Conservation (phyloP, 345 rosid genomes). For the Linum lewisii region DNA sequence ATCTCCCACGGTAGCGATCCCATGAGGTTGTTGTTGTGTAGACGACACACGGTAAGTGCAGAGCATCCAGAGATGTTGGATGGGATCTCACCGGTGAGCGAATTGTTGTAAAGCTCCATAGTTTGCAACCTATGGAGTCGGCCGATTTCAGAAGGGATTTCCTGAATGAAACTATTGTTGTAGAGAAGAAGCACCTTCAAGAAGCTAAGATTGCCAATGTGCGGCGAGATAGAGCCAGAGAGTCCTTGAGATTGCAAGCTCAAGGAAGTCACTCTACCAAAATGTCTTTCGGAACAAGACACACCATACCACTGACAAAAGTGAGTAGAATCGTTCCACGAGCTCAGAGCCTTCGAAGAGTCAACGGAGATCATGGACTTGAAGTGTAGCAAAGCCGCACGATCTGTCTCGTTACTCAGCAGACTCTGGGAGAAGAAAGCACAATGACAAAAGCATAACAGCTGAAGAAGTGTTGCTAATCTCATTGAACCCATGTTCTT, state of each 20-base stretch:
- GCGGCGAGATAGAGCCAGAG: slow-evolving; percentile 7
- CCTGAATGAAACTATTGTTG: slow-evolving; percentile 2
- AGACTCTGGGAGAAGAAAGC: too few species aligned
- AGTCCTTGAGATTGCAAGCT: not conserved
- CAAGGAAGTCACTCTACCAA: not conserved
- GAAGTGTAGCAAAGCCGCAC: slow-evolving; percentile 9
- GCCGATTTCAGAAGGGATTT: slow-evolving; percentile 16
- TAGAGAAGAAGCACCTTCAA: not conserved
- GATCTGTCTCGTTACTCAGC: slow-evolving; percentile 3
- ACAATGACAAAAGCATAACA: too few species aligned
- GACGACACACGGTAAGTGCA: not conserved
- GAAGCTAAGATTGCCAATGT: slow-evolving; percentile 14
- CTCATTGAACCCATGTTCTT: too few species aligned
- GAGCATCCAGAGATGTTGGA: slow-evolving; percentile 7
- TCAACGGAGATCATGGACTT: not conserved
- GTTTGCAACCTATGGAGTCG: not conserved
- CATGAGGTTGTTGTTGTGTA: not conserved
- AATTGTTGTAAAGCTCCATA: not conserved
- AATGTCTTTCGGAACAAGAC: not conserved
- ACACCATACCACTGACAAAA: slow-evolving; percentile 11
- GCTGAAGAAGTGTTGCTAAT: too few species aligned
- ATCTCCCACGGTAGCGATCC: slow-evolving; percentile 11
- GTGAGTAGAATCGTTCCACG: slow-evolving; percentile 7
- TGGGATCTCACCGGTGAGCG: slow-evolving; percentile 15
- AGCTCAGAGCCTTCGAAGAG: slow-evolving; percentile 5